These are phyloP conservation scores for Carallia pectinifolia DNA, from an alignment of 345 rosid species.

Conservation along the genomic window DNA sequence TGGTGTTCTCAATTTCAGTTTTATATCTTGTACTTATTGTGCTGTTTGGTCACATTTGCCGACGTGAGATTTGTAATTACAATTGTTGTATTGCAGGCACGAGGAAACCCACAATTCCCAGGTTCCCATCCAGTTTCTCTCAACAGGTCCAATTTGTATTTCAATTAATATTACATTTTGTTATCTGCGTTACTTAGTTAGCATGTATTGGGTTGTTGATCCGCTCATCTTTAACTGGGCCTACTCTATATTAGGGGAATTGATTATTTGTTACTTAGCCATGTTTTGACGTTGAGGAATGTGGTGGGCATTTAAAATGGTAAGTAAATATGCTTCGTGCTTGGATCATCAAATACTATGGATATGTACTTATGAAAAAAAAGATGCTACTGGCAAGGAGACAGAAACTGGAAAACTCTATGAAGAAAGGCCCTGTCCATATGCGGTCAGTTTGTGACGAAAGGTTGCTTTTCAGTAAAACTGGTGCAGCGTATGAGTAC, in stretches of 20 bases:
- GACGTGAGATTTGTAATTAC: neutral
- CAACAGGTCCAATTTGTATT: slow-evolving; percentile 45
- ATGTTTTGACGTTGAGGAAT: too few relatives aligned
- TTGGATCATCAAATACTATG: neutral
- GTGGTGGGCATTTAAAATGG: neutral
- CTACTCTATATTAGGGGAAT: neutral
- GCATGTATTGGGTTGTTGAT: neutral
- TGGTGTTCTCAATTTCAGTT: neutral
- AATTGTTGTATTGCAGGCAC: slow-evolving; percentile 44
- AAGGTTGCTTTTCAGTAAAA: too few relatives aligned
- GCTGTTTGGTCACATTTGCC: slow-evolving; percentile 6
- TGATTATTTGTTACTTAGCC: too few relatives aligned
- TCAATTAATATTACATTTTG: neutral
- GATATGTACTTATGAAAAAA: neutral
- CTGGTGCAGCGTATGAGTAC: too few relatives aligned
- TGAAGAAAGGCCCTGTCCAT: neutral
- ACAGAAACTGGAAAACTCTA: neutral
- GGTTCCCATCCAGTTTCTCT: slow-evolving; percentile 91
- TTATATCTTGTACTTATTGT: slow-evolving; percentile 1
- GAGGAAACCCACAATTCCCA: slow-evolving; percentile 67
- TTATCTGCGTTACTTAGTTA: neutral
- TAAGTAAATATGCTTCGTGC: neutral
- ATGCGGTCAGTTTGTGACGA: neutral
- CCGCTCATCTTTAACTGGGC: neutral
- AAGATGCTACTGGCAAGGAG: neutral